Base-by-base conservation (phyloP, 192 early-diverging fungal genomes). In the Obelidium mucronatum region DNA sequence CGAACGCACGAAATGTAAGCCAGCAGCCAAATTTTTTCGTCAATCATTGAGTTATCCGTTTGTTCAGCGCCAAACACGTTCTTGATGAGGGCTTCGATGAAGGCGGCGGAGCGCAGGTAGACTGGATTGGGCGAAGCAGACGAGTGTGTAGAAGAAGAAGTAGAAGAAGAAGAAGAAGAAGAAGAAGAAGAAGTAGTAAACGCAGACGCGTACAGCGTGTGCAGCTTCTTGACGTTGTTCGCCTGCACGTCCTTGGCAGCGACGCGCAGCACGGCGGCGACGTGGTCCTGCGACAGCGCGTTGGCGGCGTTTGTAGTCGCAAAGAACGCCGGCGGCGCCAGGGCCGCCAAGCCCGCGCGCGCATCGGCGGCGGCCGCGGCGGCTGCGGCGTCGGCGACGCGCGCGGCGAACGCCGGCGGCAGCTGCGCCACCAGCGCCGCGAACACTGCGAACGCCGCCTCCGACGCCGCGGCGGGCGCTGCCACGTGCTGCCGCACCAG, bases 11-110 rank as follows among this genome's bases (percentile, higher is more conserved):
- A 52, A 0, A 65, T 65, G 37, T 62, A 76, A 13, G 75, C 62
- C 13, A 76, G 75, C 15, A 76, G 54, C 64, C 62, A 76, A 33
- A 76, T 76, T 52, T 76, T 76, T 58, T 76, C 40, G 28, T 76
- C 75, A 31, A 62, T 76, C 75, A 76, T 76, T 11, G 26, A 61
- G 11, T 64, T 44, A 19, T 66, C 64, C 1, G 65, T 51, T 2
- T 24, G 22, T 28, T 22, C 59, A 22, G 61, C 56, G 24, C 64
- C 75, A 40, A 68, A 76, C 0, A 76, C 75, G 28, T 76, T 65
- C n/a, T 58, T 53, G 48, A 76, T 66, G 48, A 76, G 55, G 15
- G 65, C 62, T 35, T 76, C 75, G 62, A 64, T 24, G 3, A 1
- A 24, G 48, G 5, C 3, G 40, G 26, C 40, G 4, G 69, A 42